Base-by-base conservation (phyloP, 1,284 basidiomycete genomes). In the Boletus semigastroideus region DNA sequence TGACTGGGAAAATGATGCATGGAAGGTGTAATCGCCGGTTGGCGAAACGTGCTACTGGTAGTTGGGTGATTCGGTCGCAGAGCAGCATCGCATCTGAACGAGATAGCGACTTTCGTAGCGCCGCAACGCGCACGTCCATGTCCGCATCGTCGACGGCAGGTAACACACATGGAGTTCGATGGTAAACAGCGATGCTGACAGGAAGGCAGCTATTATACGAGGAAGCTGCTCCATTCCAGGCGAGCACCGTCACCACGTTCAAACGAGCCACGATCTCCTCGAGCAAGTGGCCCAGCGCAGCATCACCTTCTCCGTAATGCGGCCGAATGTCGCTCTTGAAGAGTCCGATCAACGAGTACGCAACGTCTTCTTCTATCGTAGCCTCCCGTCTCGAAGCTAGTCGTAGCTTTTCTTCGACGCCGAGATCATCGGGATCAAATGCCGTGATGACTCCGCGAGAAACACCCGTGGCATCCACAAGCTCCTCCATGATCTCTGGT, bases 241-340 rank as follows among this genome's bases (percentile, higher is more conserved):
- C 49, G 22, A 61, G 50, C 11, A 59, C 56, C 0, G 50, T 59
- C 11, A 61, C 56, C 5, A 51, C 59, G 3, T 56, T 49, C 4
- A 38, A 46, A 31, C 55, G 61, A 12, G 42, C 31, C 14, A 60
- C 46, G 12, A 55, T 56, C 25, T 63, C 61, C 4, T 60, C 50
- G 40, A 60, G 31, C 12, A 60, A 41, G 25, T 48, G 58, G 1
- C 60, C 55, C 5, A 60, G 25, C 9, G 59, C 59, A 2, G 17
- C 37, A 13, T 30, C 19, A 17, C 50, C 46, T 25, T 60, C 60
- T 17, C 59, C 58, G 16, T 60, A 62, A 5, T 39, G 42, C 1
- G 60, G 60, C 28, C 17, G 45, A 10, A 62, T 41, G 28, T 62
- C 60, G 27, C 60, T 53, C 12, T 48, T 42, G 43, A 60, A 54